phyloP scores from a whole-genome alignment of 2,329 filamentous ascomycete species.

The Cladosporium sp. region DNA sequence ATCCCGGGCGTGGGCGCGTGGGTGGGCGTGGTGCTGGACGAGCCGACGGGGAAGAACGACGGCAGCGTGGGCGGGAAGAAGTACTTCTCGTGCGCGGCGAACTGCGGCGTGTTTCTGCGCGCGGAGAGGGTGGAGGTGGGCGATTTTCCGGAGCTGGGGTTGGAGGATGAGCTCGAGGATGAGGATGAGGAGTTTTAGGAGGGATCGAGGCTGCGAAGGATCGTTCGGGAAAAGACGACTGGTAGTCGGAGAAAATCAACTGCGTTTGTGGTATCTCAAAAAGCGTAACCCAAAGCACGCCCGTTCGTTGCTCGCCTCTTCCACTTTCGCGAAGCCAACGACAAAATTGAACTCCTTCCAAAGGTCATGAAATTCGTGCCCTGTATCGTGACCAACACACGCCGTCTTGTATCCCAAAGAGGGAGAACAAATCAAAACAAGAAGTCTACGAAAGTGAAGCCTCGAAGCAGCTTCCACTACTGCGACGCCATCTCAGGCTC shows the following conservation, averaged over 20 bases:
- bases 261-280: too few relatives aligned
- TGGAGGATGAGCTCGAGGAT: constrained; percentile 57
- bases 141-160: constrained; percentile 54
- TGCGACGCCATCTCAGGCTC: constrained; percentile 11
- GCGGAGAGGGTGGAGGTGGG: constrained; percentile 72
- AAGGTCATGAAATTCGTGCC: too few relatives aligned
- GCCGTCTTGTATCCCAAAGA: too few relatives aligned
- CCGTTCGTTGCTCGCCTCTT: too few relatives aligned
- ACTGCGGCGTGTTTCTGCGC: constrained; percentile 71
- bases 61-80: constrained; percentile 59
- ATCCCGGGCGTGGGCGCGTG: constrained; percentile 59
- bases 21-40: constrained; percentile 68
- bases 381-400: too few relatives aligned
- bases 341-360: too few relatives aligned
- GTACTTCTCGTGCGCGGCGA: constrained; percentile 65
- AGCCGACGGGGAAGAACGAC: constrained; percentile 78
- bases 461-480: not conserved
- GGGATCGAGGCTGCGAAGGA: not conserved
- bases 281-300: too few relatives aligned
- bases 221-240: too few relatives aligned
- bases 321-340: too few relatives aligned
- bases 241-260: too few relatives aligned
- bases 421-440: too few relatives aligned
- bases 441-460: too few relatives aligned
- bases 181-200: constrained; percentile 62